Percentiles rank a stretch among this genome's conserved stretches.
phyloP scores from a whole-genome alignment of 768 basidiomycete species.

The Russula sp. region DNA sequence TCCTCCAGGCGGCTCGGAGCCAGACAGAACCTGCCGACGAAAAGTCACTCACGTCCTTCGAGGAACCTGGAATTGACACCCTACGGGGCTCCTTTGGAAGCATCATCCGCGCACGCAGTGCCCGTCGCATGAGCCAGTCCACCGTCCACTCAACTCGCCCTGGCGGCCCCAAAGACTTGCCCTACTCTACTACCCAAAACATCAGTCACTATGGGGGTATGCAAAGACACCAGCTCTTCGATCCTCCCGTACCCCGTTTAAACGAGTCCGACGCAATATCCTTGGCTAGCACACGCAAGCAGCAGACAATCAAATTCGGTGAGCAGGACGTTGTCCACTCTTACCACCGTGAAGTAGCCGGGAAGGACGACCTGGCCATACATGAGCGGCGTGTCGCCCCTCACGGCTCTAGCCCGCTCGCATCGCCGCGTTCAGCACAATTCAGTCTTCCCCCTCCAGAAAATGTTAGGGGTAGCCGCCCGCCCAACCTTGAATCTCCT shows the following conservation, averaged over 20 bases:
- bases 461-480: neutral
- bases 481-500: neutral
- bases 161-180: slow-evolving; percentile 22
- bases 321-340: slow-evolving; percentile 66
- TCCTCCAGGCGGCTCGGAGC: slow-evolving; percentile 76
- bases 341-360: slow-evolving; percentile 49
- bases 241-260: slow-evolving; percentile 63
- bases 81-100: slow-evolving; percentile 90
- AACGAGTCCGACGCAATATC: slow-evolving; percentile 35
- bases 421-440: neutral
- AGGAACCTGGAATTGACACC: slow-evolving; percentile 91
- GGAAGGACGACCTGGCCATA: slow-evolving; percentile 30
- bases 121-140: slow-evolving; percentile 31
- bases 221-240: slow-evolving; percentile 80
- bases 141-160: slow-evolving; percentile 14
- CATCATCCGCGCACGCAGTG: slow-evolving; percentile 50
- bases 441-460: neutral
- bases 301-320: slow-evolving; percentile 73
- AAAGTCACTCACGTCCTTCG: slow-evolving; percentile 47
- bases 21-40: slow-evolving; percentile 70
- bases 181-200: neutral
- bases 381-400: slow-evolving; percentile 38
- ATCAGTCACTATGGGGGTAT: slow-evolving; percentile 35
- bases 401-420: slow-evolving; percentile 3
- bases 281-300: slow-evolving; percentile 28